Evolutionary conservation across 2,329 filamentous ascomycete genomes (phyloP).

Genomic region (Incumbomyces lentus): DNA sequence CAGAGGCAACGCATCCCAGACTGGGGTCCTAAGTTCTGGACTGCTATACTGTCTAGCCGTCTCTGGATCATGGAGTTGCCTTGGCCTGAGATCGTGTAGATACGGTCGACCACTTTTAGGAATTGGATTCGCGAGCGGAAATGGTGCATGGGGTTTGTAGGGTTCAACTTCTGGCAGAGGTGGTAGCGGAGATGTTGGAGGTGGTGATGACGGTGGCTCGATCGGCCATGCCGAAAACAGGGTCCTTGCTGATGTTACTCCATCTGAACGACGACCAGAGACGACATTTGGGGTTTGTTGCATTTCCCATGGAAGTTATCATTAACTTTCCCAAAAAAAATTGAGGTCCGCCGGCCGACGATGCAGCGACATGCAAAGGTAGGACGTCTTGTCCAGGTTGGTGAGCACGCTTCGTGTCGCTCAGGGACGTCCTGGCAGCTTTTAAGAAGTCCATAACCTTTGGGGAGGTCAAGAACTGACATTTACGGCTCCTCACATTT

Average conservation of each 20-base stretch:
- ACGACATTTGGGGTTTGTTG: not conserved
- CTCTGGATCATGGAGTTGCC: conserved; percentile 14
- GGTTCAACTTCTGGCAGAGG: conserved; percentile 2
- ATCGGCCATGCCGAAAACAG: conserved; percentile 3
- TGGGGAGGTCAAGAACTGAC: not conserved
- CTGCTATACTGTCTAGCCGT: conserved; percentile 4
- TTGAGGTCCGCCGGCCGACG: not conserved
- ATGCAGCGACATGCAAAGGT: not conserved
- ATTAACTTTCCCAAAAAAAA: too few relatives aligned
- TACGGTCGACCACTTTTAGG: conserved; percentile 8
- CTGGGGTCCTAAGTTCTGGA: not conserved
- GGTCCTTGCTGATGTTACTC: conserved; percentile 2
- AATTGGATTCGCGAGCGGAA: not conserved
- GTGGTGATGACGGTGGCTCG: conserved; percentile 5
- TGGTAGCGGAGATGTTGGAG: conserved; percentile 4
- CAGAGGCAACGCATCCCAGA: not conserved
- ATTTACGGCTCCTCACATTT: conserved; percentile 3
- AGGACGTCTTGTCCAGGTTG: not conserved
- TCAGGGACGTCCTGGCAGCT: not conserved
- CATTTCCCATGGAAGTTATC: not conserved
- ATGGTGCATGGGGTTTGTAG: not conserved
- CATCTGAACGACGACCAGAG: not conserved
- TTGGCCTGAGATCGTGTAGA: conserved; percentile 16
- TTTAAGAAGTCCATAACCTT: not conserved
- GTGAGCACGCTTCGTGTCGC: not conserved